A percentile compares a stretch with the other conserved stretches of the same genome.
Evolutionary conservation across 2,329 filamentous ascomycete genomes (phyloP).

Genomic region (Cladophialophora yegresii): DNA sequence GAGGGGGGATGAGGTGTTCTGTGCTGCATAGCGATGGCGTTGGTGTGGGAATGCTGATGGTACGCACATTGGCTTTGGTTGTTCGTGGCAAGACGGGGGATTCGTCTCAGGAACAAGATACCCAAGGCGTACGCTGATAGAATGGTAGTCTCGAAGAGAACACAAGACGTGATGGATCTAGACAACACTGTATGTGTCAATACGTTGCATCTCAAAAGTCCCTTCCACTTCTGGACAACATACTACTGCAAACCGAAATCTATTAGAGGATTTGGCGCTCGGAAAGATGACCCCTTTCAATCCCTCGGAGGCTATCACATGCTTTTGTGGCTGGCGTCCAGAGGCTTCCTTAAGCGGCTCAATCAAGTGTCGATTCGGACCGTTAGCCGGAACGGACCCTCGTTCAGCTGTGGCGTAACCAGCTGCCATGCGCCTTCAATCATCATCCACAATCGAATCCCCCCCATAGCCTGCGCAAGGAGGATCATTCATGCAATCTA

Average conservation of each 20-base stretch:
- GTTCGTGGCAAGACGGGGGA: not conserved
- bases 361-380: not conserved
- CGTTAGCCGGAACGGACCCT: not conserved
- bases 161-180: not conserved
- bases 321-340: not conserved
- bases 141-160: not conserved
- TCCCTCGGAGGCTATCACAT: not conserved
- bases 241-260: not conserved
- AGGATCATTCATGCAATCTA: slow-evolving; percentile 8
- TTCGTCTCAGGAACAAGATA: not conserved
- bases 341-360: not conserved
- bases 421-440: not conserved
- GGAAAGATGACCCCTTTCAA: not conserved
- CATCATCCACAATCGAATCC: slow-evolving; percentile 1
- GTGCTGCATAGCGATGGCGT: slow-evolving; percentile 17
- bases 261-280: not conserved
- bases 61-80: not conserved
- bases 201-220: not conserved
- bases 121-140: slow-evolving; percentile 2
- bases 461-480: slow-evolving; percentile 12
- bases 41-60: not conserved
- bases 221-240: not conserved
- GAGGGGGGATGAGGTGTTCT: not conserved
- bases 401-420: slow-evolving; percentile 20
- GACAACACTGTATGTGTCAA: not conserved